A percentile compares a stretch with the other conserved stretches of the same genome.
phyloP scores from a whole-genome alignment of 768 basidiomycete species.

The Trametes sanguinea region DNA sequence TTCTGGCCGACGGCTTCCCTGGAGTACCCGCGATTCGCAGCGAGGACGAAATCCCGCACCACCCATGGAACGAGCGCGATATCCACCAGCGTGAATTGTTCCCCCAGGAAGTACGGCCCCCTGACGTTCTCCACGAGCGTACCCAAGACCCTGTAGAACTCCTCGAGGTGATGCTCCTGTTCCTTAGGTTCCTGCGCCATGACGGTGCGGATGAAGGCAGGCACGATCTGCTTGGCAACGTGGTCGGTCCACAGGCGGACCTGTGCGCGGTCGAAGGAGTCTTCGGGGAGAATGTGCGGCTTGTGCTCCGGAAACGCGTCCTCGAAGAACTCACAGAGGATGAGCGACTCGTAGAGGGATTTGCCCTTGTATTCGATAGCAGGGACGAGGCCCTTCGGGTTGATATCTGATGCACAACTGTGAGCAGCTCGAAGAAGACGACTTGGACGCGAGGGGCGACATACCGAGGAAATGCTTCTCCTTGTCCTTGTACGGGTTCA shows the following conservation, averaged over 20 bases:
- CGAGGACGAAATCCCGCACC: constrained; percentile 47
- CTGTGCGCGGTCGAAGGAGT: constrained; percentile 52
- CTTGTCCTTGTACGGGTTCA: constrained; percentile 68
- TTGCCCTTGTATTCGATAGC: constrained; percentile 51
- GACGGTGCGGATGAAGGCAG: constrained; percentile 46
- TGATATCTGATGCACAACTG: constrained; percentile 41
- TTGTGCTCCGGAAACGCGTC: constrained; percentile 51
- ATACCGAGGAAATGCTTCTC: constrained; percentile 55
- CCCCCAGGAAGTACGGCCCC: constrained; percentile 60
- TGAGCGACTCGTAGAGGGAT: constrained; percentile 64
- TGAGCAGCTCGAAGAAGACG: too few species aligned
- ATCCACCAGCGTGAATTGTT: constrained; percentile 55
- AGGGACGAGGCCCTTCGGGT: constrained; percentile 72
- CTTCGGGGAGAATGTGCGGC: constrained; percentile 50
- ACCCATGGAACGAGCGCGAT: constrained; percentile 59
- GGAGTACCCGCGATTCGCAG: constrained; percentile 50
- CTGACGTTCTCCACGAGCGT: constrained; percentile 39
- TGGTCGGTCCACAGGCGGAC: constrained; percentile 61
- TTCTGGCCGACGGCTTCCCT: constrained; percentile 42
- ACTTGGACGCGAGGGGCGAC: constrained; percentile 8
- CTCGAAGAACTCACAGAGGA: constrained; percentile 68
- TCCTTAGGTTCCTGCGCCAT: constrained; percentile 40
- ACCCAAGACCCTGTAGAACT: constrained; percentile 39
- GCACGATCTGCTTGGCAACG: constrained; percentile 52
- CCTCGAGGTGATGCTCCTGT: constrained; percentile 37